Base-by-base conservation (phyloP, 179 eudicot genomes). In the Carnegiea gigantea region DNA sequence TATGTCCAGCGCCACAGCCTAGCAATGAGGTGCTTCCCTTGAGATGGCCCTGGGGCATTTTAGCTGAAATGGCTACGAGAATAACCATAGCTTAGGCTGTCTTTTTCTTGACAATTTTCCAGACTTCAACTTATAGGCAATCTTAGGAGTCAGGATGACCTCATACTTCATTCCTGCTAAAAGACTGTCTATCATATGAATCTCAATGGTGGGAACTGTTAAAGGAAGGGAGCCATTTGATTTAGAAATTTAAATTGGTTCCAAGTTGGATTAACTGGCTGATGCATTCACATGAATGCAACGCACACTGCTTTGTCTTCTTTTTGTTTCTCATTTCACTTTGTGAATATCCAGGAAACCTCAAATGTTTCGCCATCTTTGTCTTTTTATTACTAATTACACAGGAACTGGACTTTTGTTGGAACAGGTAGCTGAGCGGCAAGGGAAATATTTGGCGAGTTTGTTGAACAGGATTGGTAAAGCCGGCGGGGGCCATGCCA, bases 351-450 rank as follows among this genome's bases (percentile, higher is more conserved):
- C 53, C 53, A 48, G 53, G 1, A 9, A 48, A 48, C 10, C 14
- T 13, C 53, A 48, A 48, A 57, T 57, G n/a, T 57, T 51, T 51
- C 36, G 57, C 57, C 62, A 57, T 57, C 62, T 20, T 57, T 18
- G 15, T 57, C 62, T 57, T 48, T 48, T 48, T 11, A 48, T 9
- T 48, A 48, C 53, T 57, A 36, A 70, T 15, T 30, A 30, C 20
- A 30, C 10, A 70, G 1, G 1, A 70, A 30, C 73, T 70, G 13
- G 17, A 30, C 46, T 36, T 62, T 65, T 82, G 71, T 28, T 81
- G 74, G 65, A 83, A 78, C 85, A 95, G 99, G 99, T 96, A 72
- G 99, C 99, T 12, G 99, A 96, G 91, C 87, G 99, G 74, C 97
- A 96, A 85, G 99, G 99, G 53, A 95, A 95, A 78, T 96, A 92